Conservation (phyloP, 768 basidiomycete genomes). For the Calocera viscosa region DNA sequence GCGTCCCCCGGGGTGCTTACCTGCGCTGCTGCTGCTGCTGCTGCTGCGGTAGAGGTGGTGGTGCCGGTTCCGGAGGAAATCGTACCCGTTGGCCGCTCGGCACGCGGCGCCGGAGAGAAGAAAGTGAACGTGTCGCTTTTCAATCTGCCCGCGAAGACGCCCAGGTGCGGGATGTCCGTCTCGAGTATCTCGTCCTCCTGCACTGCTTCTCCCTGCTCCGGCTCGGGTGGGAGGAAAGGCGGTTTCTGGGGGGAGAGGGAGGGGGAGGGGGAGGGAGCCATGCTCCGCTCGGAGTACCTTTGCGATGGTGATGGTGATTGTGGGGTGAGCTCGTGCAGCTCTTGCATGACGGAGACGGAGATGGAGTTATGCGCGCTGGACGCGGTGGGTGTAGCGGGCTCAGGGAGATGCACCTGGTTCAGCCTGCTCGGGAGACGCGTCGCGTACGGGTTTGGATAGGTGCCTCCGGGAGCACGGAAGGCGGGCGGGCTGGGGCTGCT, state of each 20-base stretch:
- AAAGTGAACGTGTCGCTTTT: constrained; percentile 48
- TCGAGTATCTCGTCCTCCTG: constrained; percentile 36
- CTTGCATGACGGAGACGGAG: neutral
- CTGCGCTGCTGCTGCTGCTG: constrained; percentile 41
- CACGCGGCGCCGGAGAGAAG: constrained; percentile 59
- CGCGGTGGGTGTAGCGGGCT: constrained; percentile 10
- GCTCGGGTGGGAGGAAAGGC: constrained; percentile 9
- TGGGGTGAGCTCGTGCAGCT: neutral
- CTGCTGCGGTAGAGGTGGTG: neutral
- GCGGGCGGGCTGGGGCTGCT: constrained; percentile 16
- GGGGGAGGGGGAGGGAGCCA: constrained; percentile 10
- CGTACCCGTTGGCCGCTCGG: too few relatives aligned
- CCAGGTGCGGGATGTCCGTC: constrained; percentile 40
- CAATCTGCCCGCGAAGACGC: constrained; percentile 33
- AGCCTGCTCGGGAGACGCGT: neutral
- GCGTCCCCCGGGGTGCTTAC: constrained; percentile 48
- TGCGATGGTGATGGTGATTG: neutral
- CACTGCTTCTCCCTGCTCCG: constrained; percentile 15
- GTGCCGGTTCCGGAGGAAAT: constrained; percentile 22
- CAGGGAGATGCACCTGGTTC: neutral
- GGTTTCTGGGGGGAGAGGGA: constrained; percentile 10
- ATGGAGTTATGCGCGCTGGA: neutral
- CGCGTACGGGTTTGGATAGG: constrained; percentile 10
- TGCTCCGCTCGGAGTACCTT: neutral
- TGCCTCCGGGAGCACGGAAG: constrained; percentile 21